Base-by-base conservation (phyloP, 352 stramenopile species). In the Pythium pyrilobum region DNA sequence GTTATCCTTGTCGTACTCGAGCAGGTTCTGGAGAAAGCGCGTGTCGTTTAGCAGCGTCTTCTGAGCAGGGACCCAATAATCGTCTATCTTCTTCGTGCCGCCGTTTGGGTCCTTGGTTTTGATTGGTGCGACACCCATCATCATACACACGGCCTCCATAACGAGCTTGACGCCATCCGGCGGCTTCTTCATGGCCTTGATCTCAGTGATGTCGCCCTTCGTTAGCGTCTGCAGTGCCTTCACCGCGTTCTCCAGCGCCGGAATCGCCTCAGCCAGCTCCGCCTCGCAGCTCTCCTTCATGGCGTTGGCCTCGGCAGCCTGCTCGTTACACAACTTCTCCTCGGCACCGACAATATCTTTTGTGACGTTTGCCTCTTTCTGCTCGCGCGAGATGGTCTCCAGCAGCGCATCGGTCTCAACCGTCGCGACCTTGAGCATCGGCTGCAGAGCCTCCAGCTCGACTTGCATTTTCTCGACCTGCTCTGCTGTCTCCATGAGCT, bases 121-220 rank as follows among this genome's bases (percentile, higher is more conserved):
- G 31, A 96, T 67, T 0, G 93, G 92, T 13, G 89, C 78, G 0
- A 98, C 85, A 27, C 76, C 75, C 87, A 98, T 96, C 86, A 98
- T 97, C 48, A 98, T 95, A 62, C 90, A 98, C 7, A 98, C 91
- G 6, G 91, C 90, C 48, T 97, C 89, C 84, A 98, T 96, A 18
- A 96, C 89, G 3, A 98, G 70, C 57, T 98, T 97, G 11, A 98
- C 95, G 5, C 85, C 94, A 43, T 95, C 78, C 18, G 94, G 92
- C 0, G 94, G 94, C 53, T 97, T 97, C 66, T 97, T 97, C 91
- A 98, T 97, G n/a, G 83, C 87, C 66, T 98, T 98, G 40, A 98
- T 93, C 66, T 98, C 94, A 1, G 86, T 95, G 64, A 98, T 98
- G 41, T 98, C 92, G 21, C 73, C 74, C 56, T 97, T 97, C 4